Base-by-base conservation (phyloP, 495 filamentous ascomycete genomes). In the Rhizodiscina lignyota region DNA sequence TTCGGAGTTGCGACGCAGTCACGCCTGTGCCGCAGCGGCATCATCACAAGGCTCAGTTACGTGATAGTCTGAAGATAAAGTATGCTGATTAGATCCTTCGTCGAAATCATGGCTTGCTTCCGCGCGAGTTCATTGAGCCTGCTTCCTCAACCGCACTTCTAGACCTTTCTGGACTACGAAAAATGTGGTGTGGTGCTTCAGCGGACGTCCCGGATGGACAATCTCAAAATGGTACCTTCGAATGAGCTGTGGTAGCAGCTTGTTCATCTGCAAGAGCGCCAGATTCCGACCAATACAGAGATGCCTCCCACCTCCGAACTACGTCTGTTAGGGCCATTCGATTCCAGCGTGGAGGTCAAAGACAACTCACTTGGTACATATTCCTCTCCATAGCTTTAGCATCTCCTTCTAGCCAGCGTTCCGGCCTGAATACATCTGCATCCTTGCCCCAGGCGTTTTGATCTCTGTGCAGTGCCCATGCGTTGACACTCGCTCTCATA, bases 211-310 rank as follows among this genome's bases (percentile, higher is more conserved):
- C n/a, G n/a, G 45, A 23, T 31, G 40, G 29, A 48, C 21, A 13
- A 48, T 31, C 35, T 45, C 36, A 21, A 48, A 42, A 24, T 45
- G 29, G 35, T 42, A 48, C 5, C 43, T 38, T 3, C 45, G 42
- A 8, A 48, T 32, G 15, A 48, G 34, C 10, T 37, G 22, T 10
- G 45, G 45, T 6, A 48, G 32, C 8, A 32, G 32, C 31, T 48
- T 48, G 38, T 48, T 48, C 37, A 48, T 48, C 35, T 48, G 42
- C 22, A 48, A 32, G 3, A 48, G 35, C 3, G 45, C 42, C 29
- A 48, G 34, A 23, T 48, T 48, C 45, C 42, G 45, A 11, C 45
- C 45, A 20, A 48, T 48, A 27, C 45, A 48, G 5, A 48, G 29
- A 30, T 48, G 45, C 30, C 24, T 33, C 1, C 45, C 41, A 10